Conservation (phyloP, 169 alveolate genomes). For the Plasmodium reichenowi region DNA sequence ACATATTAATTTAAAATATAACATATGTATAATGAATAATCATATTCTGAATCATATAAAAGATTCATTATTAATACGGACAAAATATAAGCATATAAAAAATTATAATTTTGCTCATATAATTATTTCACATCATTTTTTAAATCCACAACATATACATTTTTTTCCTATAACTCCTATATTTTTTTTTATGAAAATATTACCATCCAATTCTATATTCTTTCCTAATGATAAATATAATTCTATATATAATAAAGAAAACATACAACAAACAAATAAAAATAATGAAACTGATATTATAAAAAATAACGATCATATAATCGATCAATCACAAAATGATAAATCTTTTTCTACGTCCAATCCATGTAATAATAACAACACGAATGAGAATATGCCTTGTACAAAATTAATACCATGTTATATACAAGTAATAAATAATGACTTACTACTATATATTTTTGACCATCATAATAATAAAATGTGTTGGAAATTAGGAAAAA, state of each 20-base stretch:
- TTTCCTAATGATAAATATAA: slow-evolving; percentile 8
- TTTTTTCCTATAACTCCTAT: slow-evolving; percentile 6
- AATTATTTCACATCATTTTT: slow-evolving; percentile 30
- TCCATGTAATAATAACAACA: not conserved
- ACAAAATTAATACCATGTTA: slow-evolving; percentile 55
- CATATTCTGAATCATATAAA: slow-evolving; percentile 29
- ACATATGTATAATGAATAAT: slow-evolving; percentile 33
- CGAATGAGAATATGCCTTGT: not conserved
- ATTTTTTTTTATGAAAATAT: slow-evolving; percentile 32
- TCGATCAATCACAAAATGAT: not conserved
- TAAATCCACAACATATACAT: slow-evolving; percentile 5
- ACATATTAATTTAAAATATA: slow-evolving; percentile 18
- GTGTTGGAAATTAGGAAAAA: slow-evolving; percentile 49
- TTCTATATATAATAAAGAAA: slow-evolving; percentile 1
- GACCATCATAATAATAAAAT: slow-evolving; percentile 58
- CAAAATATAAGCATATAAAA: not conserved
- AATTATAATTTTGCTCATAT: slow-evolving; percentile 37
- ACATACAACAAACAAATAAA: slow-evolving; percentile 14
- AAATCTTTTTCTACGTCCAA: no score
- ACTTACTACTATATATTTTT: slow-evolving; percentile 59
- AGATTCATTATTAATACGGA: slow-evolving; percentile 20
- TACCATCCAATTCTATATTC: slow-evolving; percentile 23
- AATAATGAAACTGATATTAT: not conserved
- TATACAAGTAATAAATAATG: slow-evolving; percentile 43
- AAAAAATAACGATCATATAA: not conserved